Conservation (phyloP, 2,329 filamentous ascomycete species). For the Paecilomyces sp. region DNA sequence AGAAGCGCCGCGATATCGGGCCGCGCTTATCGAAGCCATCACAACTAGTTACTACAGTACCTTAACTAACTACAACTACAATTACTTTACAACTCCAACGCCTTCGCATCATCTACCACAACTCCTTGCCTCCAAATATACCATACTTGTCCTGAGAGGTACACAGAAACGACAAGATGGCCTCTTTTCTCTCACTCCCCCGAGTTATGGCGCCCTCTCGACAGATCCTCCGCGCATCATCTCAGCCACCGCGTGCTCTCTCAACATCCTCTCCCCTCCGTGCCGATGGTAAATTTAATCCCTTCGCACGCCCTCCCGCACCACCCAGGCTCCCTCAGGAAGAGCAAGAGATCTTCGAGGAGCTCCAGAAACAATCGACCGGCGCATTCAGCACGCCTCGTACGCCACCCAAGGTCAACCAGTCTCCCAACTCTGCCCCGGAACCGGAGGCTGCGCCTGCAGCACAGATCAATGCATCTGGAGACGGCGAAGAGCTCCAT, state of each 20-base stretch:
- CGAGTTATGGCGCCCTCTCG: neutral
- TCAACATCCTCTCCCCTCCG: constrained; percentile 3
- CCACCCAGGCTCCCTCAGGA: constrained; percentile 82
- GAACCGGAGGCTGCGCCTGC: constrained; percentile 9
- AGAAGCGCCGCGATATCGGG: constrained; percentile 20
- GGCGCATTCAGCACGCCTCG: constrained; percentile 65
- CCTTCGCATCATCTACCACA: neutral
- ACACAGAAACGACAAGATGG: neutral
- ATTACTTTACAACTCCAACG: neutral
- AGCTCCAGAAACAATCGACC: constrained; percentile 70
- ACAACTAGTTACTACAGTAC: constrained; percentile 9
- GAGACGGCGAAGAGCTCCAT: constrained; percentile 59
- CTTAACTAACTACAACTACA: constrained; percentile 1
- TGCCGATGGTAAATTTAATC: constrained; percentile 19
- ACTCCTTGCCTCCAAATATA: neutral
- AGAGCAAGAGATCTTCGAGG: constrained; percentile 85
- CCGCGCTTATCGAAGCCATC: constrained; percentile 6
- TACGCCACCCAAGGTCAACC: constrained; percentile 40
- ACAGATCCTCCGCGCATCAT: constrained; percentile 10
- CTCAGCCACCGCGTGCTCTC: constrained; percentile 12
- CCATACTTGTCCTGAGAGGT: neutral
- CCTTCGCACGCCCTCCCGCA: constrained; percentile 48
- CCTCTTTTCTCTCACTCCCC: neutral
- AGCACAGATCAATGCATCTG: constrained; percentile 44
- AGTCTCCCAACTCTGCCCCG: constrained; percentile 36